A percentile compares a stretch with the other conserved stretches of the same genome.
Conservation (phyloP, 2,329 filamentous ascomycete species). For the Diaporthe vaccinii region DNA sequence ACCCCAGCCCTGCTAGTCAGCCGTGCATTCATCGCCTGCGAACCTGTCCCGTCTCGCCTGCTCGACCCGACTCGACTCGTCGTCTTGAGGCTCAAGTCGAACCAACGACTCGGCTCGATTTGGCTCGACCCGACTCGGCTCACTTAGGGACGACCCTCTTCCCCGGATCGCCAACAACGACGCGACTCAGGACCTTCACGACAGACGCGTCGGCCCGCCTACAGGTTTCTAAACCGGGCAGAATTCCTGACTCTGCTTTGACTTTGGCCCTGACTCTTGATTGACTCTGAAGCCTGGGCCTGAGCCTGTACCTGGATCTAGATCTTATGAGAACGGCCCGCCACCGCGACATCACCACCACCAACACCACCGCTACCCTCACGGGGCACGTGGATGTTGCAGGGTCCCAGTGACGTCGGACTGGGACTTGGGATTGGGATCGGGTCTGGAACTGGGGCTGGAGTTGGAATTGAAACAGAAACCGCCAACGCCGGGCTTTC, state of each 20-base stretch:
- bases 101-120: conserved; percentile 16
- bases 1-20: conserved; percentile 29
- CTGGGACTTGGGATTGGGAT: conserved; percentile 35
- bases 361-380: conserved; percentile 5
- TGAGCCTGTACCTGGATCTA: conserved; percentile 6
- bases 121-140: conserved; percentile 3
- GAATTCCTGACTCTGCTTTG: conserved; percentile 11
- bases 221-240: neutral
- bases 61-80: conserved; percentile 21
- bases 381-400: conserved; percentile 26
- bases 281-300: neutral
- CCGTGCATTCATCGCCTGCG: neutral
- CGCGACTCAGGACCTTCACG: conserved; percentile 34
- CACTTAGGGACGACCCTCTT: conserved; percentile 24
- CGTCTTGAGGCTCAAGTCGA: conserved; percentile 28
- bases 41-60: conserved; percentile 2
- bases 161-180: conserved; percentile 33
- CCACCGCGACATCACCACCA: neutral
- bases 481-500: neutral
- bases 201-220: conserved; percentile 30
- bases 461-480: neutral
- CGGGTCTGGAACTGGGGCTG: neutral
- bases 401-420: conserved; percentile 32
- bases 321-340: neutral
- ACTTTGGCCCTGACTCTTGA: neutral